Evolutionary conservation across 2,329 filamentous ascomycete genomes (phyloP), one percentile per base, ranked within the genome.

Genomic region (Spiromastix sp.): DNA sequence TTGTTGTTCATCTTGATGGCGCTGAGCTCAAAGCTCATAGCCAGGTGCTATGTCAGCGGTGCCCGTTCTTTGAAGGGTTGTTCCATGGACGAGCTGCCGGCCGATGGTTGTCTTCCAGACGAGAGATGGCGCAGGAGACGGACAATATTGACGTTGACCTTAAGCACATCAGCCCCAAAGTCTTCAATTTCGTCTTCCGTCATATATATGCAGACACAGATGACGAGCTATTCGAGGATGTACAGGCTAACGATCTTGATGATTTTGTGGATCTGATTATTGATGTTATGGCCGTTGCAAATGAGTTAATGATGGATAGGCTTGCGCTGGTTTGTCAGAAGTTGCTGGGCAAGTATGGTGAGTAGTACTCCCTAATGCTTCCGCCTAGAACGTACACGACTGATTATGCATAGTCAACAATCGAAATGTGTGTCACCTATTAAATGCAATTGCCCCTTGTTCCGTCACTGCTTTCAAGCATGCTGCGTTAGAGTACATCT

Each of bases 281-380:
- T 61, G 86, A 94, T 48, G 83, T 96, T 29, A 80, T 96, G 72
- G 77, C 77, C 37, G 80, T 85, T 34, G 85, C 87, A 9, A 91
- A 98, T 52, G 89, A 98, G 57, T 65, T 98, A 38, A 95, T 98
- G 87, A 71, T 98, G 30, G 86, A 95, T 54, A 74, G 87, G 5
- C 64, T 98, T 4, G 85, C 85, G 4, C 84, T 94, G 54, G 77
- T 93, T 18, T 96, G 91, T 55, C 91, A 98, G 55, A 77, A 74
- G 39, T 63, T 86, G 15, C 73, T 96, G 40, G 87, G 86, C 22
- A 75, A 74, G 32, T 93, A 91, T 59, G 76, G 73, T 77, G 56
- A 50, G 67, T 59, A 30, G 17, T 17, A 13, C 21, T 22, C 28
- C 5, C 2, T 24, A 27, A 40, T 13, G 33, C n/a, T 30, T 22